phyloP scores from a whole-genome alignment of 345 rosid species.

The Abelmoschus esculentus region DNA sequence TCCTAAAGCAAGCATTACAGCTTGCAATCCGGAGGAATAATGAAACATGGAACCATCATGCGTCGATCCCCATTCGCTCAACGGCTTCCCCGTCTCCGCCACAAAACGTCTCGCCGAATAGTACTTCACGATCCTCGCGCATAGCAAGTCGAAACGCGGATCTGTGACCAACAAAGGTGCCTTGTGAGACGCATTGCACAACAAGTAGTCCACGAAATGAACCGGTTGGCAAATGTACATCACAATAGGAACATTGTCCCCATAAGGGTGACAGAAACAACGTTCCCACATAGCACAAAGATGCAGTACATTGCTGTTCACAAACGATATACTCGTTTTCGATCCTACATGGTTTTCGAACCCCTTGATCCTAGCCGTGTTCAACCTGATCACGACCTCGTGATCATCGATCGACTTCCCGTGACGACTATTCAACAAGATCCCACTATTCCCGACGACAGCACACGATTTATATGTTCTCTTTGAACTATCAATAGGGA shows the following conservation, averaged over 20 bases:
- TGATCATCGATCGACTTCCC: conserved; percentile 69
- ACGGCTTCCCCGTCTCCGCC: conserved; percentile 32
- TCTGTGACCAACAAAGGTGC: conserved; percentile 67
- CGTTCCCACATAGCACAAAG: conserved; percentile 52
- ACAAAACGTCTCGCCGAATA: conserved; percentile 63
- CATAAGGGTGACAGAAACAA: conserved; percentile 85
- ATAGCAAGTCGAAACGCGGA: conserved; percentile 69
- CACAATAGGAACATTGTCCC: conserved; percentile 46
- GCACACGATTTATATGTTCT: conserved; percentile 66
- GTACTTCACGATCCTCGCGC: conserved; percentile 70
- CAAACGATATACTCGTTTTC: conserved; percentile 65
- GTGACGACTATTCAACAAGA: conserved; percentile 42
- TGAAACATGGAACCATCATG: conserved; percentile 83
- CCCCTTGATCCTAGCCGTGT: conserved; percentile 58
- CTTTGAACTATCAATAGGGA: conserved; percentile 36
- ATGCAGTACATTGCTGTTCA: conserved; percentile 81
- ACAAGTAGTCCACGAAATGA: conserved; percentile 70
- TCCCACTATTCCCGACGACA: conserved; percentile 88
- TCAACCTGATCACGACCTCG: conserved; percentile 73
- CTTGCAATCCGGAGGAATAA: conserved; percentile 93
- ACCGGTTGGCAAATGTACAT: conserved; percentile 86
- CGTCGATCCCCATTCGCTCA: conserved; percentile 50
- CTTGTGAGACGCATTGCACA: conserved; percentile 49
- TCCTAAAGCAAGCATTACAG: conserved; percentile 72
- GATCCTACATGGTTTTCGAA: conserved; percentile 58